Base-by-base conservation (phyloP, 495 filamentous ascomycete genomes). In the Aspergillus cavernicola region DNA sequence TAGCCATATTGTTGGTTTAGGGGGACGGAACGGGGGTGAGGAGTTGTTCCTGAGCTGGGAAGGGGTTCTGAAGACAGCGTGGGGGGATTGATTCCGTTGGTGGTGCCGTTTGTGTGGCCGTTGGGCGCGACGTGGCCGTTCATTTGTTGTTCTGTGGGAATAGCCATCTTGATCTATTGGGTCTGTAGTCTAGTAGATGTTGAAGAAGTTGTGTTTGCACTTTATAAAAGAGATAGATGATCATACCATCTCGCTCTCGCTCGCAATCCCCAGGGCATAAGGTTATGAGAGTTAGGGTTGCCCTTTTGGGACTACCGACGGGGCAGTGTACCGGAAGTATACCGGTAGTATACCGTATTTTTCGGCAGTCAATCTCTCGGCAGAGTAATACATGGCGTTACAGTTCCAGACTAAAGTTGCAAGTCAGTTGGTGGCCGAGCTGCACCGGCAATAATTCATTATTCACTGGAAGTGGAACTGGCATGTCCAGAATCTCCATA, bases 1-100 rank as follows among this genome's bases (percentile, higher is more conserved):
- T 57, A 61, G 26, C 38, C 38, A 29, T 39, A 50, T 19, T 50
- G 35, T 19, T 39, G n/a, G 47, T 50, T 50, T 11, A 50, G 6
- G 15, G 47, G 47, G 2, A 50, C 47, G 13, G 33, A 50, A 6
- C 47, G 47, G 7, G 47, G 47, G 12, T 50, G 47, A 19, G 44
- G 44, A 0, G 44, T 29, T n/a, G n/a, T 23, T 16, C 23, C 22
- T 47, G 47, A 3, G 18, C 11, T 4, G 12, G 47, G 6, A 9
- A 20, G 0, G 6, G 40, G 18, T 23, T 24, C 18, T 43, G 40
- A 10, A n/a, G 23, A n/a, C 8, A 20, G 24, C 15, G 40, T 23
- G 9, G 24, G 7, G 20, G n/a, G n/a, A 29, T 43, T 13, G 9
- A 24, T 20, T 32, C 43, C 43, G 16, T 46, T 47, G 26, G 11